Percentiles rank a stretch among this genome's conserved stretches.
Conservation (phyloP, 2,329 filamentous ascomycete genomes). For the Aspergillus viridinutans region DNA sequence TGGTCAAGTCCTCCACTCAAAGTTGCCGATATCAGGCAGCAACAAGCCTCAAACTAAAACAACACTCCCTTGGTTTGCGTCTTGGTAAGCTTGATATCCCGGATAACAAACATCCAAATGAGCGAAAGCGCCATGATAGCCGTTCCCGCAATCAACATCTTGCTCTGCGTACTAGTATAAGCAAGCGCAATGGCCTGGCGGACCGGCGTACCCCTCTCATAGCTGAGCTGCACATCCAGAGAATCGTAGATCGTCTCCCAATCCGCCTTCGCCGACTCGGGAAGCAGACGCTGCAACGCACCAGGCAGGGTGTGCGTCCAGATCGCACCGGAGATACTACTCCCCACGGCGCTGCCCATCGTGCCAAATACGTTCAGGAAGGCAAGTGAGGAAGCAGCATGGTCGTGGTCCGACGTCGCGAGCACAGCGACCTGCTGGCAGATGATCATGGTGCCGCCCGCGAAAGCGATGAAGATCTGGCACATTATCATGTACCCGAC, state of each 20-base stretch:
- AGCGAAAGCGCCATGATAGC: constrained; percentile 8
- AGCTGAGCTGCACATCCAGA: constrained; percentile 20
- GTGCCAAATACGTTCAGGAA: constrained; percentile 54
- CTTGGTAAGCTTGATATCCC: constrained; percentile 4
- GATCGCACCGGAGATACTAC: constrained; percentile 55
- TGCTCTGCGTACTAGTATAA: constrained; percentile 44
- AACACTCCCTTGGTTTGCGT: neutral
- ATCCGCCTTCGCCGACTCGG: constrained; percentile 8
- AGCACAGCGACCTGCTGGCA: constrained; percentile 54
- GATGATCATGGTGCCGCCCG: constrained; percentile 51
- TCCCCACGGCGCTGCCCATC: constrained; percentile 53
- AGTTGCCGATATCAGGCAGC: neutral
- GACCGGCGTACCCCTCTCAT: constrained; percentile 34
- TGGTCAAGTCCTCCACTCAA: neutral
- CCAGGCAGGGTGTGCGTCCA: constrained; percentile 30
- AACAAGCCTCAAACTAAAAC: neutral
- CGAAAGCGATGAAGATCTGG: constrained; percentile 56
- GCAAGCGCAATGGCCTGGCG: constrained; percentile 41
- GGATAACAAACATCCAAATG: constrained; percentile 7
- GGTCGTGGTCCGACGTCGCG: constrained; percentile 52
- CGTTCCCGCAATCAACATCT: constrained; percentile 33
- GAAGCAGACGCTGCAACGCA: constrained; percentile 39
- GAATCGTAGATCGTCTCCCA: constrained; percentile 11
- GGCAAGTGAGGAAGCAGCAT: constrained; percentile 54
- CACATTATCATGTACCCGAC: constrained; percentile 56